Evolutionary conservation across 1,139 yeast genomes (phyloP), one percentile per base, ranked within the genome.

Genomic region (Pneumocystis sp.): DNA sequence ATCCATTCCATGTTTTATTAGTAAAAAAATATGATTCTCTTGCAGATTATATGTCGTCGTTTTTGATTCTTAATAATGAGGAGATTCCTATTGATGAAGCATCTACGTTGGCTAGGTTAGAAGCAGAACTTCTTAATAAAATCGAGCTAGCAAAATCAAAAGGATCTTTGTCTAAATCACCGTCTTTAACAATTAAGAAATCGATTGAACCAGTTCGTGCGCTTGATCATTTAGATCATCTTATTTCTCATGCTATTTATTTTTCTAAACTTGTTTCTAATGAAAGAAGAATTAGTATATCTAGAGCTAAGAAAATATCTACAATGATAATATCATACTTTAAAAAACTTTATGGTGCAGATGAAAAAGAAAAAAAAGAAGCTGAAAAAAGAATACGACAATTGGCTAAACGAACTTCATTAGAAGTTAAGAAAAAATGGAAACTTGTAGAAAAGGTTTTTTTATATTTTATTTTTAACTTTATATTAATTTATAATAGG

Each of bases 361-460:
- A 88, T 69, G 97, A 93, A 70, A 82, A 96, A 68, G 82, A 85
- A 67, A 81, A 82, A 25, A 83, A 84, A 68, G 93, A 87, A 68
- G 82, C 84, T 70, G 79, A 77, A 62, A 73, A 76, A 63, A 70
- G 73, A 12, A 79, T 87, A 68, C 79, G 81, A 66, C 83, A 82
- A 66, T 76, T 91, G 45, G 96, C 97, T 40, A 83, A 90, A 70
- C 80, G 85, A 66, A 89, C 95, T 0, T 85, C 88, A 0, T 86
- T 84, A 70, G 91, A 93, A 50, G 96, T 93, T 10, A 86, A 86
- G 76, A 89, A 86, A 73, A 85, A 95, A 73, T 95, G 99, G 99
- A 78, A 80, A 37, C 81, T 91, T 66, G 98, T 97, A 1, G 88
- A 86, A 69, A 90, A 89, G 34, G 73, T 97, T 95, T 0, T 31